These are phyloP conservation scores for Stromatinia cepivora DNA, from an alignment of 2,329 filamentous ascomycete species.

Conservation along the genomic window DNA sequence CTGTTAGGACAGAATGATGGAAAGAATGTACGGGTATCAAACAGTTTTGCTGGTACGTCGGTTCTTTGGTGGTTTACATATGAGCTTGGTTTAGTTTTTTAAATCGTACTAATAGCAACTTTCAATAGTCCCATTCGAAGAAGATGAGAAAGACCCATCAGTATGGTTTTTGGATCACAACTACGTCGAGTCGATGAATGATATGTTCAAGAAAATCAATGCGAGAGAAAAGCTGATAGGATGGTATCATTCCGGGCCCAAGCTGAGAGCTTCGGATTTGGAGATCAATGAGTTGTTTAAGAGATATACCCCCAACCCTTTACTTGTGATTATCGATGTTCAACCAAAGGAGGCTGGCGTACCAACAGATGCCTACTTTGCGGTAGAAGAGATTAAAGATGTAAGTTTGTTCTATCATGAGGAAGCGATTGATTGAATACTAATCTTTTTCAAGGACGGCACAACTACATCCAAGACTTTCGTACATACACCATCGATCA, in stretches of 20 bases:
- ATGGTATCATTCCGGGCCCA: slow-evolving; percentile 98
- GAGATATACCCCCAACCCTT: slow-evolving; percentile 93
- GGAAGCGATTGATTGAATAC: slow-evolving; percentile 10
- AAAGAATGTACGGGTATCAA: slow-evolving; percentile 93
- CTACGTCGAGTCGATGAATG: slow-evolving; percentile 99
- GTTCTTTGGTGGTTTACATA: background rate
- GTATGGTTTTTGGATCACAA: slow-evolving; percentile 99
- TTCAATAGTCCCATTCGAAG: slow-evolving; percentile 85
- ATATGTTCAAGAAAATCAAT: slow-evolving; percentile 99
- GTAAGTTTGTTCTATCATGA: slow-evolving; percentile 53
- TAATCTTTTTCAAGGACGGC: slow-evolving; percentile 66
- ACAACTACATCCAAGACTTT: slow-evolving; percentile 97
- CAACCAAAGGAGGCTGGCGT: slow-evolving; percentile 98
- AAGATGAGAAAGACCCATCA: slow-evolving; percentile 96
- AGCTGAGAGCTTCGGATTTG: slow-evolving; percentile 92
- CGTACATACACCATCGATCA: slow-evolving; percentile 96
- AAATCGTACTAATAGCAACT: slow-evolving; percentile 32
- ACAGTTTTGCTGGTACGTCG: slow-evolving; percentile 89
- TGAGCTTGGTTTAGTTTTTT: background rate
- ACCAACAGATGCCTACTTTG: slow-evolving; percentile 98
- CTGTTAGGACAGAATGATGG: slow-evolving; percentile 94
- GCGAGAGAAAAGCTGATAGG: slow-evolving; percentile 97
- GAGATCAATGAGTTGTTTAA: slow-evolving; percentile 99
- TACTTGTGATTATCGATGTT: slow-evolving; percentile 97
- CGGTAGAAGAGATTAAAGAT: slow-evolving; percentile 99